phyloP scores from a whole-genome alignment of 768 basidiomycete species.

The Suillus occidentalis region DNA sequence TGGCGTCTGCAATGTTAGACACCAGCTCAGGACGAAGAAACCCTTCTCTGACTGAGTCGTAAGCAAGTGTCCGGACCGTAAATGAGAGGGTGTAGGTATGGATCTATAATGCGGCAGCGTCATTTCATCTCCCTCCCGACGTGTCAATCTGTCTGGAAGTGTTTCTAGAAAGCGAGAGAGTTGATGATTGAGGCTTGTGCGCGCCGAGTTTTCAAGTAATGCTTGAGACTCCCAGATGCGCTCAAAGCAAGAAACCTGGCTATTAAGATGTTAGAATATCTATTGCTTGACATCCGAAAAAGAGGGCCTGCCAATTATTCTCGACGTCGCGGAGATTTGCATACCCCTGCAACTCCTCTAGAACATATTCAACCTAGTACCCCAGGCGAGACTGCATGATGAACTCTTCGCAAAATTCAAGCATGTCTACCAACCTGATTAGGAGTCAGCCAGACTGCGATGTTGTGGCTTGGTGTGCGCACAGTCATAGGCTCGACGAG shows the following conservation, averaged over 20 bases:
- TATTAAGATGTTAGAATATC: constrained; percentile 16
- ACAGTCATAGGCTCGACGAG: constrained; percentile 32
- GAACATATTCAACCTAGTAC: constrained; percentile 44
- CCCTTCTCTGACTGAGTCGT: constrained; percentile 19
- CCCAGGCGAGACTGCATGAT: background rate
- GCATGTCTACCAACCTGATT: constrained; percentile 37
- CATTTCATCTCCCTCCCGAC: constrained; percentile 17
- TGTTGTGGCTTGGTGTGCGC: constrained; percentile 34
- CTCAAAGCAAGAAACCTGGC: constrained; percentile 57
- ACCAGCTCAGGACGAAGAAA: constrained; percentile 28
- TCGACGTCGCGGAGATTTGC: constrained; percentile 39
- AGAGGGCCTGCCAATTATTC: constrained; percentile 36
- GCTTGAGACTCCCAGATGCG: constrained; percentile 50
- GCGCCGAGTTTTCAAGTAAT: constrained; percentile 19
- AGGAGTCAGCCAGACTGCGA: constrained; percentile 35
- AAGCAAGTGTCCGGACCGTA: constrained; percentile 41
- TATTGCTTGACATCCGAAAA: background rate
- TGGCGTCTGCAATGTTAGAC: constrained; percentile 19
- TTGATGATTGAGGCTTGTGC: constrained; percentile 19
- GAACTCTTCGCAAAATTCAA: constrained; percentile 1
- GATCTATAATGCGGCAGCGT: constrained; percentile 40
- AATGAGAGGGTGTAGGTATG: constrained; percentile 38
- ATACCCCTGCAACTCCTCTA: constrained; percentile 51
- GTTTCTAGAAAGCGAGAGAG: constrained; percentile 24
- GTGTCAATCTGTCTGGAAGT: constrained; percentile 6